Evolutionary conservation across 177 flowering plant genomes (phyloP).

Genomic region (Telopea speciosissima): DNA sequence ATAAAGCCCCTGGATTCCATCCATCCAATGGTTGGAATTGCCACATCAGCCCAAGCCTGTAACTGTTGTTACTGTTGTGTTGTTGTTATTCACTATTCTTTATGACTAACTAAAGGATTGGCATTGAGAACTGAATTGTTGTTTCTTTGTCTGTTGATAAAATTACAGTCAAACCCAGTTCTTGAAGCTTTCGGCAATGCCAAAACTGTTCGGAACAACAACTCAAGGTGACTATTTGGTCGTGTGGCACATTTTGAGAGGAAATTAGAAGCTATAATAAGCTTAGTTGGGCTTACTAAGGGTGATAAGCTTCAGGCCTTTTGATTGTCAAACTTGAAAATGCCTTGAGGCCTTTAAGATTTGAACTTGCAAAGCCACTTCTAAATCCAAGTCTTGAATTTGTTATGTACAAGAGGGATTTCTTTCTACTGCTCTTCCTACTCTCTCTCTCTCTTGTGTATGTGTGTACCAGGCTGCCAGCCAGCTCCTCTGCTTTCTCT

Average conservation of each 20-base stretch:
- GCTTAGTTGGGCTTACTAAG: background rate
- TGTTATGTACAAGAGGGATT: background rate
- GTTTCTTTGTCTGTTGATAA: slow-evolving; percentile 6
- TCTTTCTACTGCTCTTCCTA: no score
- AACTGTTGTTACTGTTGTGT: background rate
- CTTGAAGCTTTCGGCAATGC: slow-evolving; percentile 99
- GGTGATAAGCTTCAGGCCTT: background rate
- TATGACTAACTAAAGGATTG: background rate
- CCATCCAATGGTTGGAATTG: no score
- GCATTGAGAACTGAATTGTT: slow-evolving; percentile 14
- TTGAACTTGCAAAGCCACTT: background rate
- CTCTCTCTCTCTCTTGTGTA: no score
- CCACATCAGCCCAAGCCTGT: no score
- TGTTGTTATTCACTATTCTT: slow-evolving; percentile 5
- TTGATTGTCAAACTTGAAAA: background rate
- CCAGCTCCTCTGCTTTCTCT: no score
- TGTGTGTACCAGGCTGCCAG: no score
- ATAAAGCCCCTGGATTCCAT: no score
- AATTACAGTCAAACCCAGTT: slow-evolving; percentile 91
- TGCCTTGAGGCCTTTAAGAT: background rate
- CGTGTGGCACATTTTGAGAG: background rate
- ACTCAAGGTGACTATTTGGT: slow-evolving; percentile 69
- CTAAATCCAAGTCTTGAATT: background rate
- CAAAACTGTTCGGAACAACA: slow-evolving; percentile 92
- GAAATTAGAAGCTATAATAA: background rate